These are phyloP conservation scores for Lasiosphaeria ovina DNA, from an alignment of 495 filamentous ascomycete genomes.

Conservation along the genomic window DNA sequence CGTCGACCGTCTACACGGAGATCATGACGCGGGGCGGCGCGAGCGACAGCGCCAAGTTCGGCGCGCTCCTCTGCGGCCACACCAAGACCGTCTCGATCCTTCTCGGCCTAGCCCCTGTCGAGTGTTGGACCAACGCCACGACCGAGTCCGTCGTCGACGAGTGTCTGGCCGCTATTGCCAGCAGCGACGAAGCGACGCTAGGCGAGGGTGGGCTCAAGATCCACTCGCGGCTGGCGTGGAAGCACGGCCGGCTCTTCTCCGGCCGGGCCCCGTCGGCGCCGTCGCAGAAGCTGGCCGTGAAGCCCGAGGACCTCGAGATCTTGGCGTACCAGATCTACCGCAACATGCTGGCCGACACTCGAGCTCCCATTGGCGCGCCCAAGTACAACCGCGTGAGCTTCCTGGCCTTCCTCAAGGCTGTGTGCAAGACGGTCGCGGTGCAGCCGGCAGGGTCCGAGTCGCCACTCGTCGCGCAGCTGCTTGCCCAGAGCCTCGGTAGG, in stretches of 20 bases:
- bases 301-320: slow-evolving; percentile 10
- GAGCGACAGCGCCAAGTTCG: slow-evolving; percentile 20
- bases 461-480: background rate
- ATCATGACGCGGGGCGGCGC: slow-evolving; percentile 25
- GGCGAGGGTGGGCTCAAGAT: slow-evolving; percentile 13
- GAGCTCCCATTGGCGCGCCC: background rate
- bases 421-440: slow-evolving; percentile 20
- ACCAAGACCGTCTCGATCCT: slow-evolving; percentile 46
- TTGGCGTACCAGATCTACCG: background rate
- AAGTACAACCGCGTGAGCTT: slow-evolving; percentile 44
- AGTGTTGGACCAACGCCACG: slow-evolving; percentile 50
- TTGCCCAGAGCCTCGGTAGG: slow-evolving; percentile 14
- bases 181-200: slow-evolving; percentile 10
- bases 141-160: slow-evolving; percentile 33
- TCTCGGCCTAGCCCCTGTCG: slow-evolving; percentile 46
- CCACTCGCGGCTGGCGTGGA: slow-evolving; percentile 29
- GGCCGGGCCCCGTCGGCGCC: slow-evolving; percentile 7
- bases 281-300: slow-evolving; percentile 15
- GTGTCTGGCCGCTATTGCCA: slow-evolving; percentile 8
- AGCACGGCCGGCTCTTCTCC: slow-evolving; percentile 20
- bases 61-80: slow-evolving; percentile 41
- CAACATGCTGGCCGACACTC: slow-evolving; percentile 15
- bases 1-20: slow-evolving; percentile 50
- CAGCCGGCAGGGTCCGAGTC: slow-evolving; percentile 10
- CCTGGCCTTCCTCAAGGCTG: slow-evolving; percentile 26